Base-by-base conservation (phyloP, 1,284 basidiomycete species). In the Wolfiporia cocos region DNA sequence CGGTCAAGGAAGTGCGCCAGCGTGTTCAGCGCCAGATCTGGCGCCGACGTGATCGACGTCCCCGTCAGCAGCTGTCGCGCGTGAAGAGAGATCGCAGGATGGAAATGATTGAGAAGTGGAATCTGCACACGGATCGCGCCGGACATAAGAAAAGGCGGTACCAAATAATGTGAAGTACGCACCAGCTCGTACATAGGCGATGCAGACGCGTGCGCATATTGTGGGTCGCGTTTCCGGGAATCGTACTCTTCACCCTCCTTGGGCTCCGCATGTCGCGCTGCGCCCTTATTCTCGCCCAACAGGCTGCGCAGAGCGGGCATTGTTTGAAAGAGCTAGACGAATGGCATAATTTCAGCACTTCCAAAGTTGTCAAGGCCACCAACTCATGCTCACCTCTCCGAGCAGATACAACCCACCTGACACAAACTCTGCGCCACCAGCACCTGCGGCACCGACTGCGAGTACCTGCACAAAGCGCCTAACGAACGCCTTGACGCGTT, bases 131-230 rank as follows among this genome's bases (percentile, higher is more conserved):
- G 31, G 37, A 23, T n/a, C 9, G 20, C 20, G 21, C 31, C 19
- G 23, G 18, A 4, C 29, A 4, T 28, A 24, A 40, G 29, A n/a
- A 15, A 15, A 4, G 5, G 14, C 19, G n/a, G 34, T 36, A 37
- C 21, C 19, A 12, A 31, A 15, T 10, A 19, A 26, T 15, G 20
- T 28, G 11, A 12, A 12, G 1, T 2, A 67, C 83, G 42, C 54
- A 92, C 90, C 5, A 97, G 70, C 62, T 97, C 93, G 81, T 92
- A 96, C 2, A 97, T 65, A 35, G 87, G 86, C n/a, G 81, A 83
- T 3, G 78, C 67, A 18, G 85, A 81, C 0, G 96, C 91, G 55
- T 89, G 76, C 0, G 92, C 87, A 57, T 79, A 97, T 52, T 85
- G 80, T 0, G 96, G 95, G 44, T 98, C 93, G 23, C 94, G 81